A percentile compares a stretch with the other conserved stretches of the same genome.
phyloP scores from a whole-genome alignment of 176 grass and related monocot species.

The Eremochloa ophiuroides region DNA sequence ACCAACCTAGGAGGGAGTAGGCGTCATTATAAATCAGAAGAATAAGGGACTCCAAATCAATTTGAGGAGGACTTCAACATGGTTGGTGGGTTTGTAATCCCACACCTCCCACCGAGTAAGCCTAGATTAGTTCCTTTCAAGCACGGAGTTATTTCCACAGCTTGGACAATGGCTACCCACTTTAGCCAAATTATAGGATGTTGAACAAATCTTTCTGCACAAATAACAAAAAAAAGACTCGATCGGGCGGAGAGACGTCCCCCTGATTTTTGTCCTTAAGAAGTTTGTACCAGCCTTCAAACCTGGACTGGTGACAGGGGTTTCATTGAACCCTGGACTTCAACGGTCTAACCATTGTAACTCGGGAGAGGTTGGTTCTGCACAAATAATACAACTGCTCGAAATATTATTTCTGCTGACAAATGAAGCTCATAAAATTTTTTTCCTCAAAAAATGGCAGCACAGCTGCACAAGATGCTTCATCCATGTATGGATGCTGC shows the following conservation, averaged over 20 bases:
- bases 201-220: conserved; percentile 11
- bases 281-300: too few relatives aligned
- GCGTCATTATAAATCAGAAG: neutral
- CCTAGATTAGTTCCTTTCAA: neutral
- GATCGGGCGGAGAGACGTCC: too few relatives aligned
- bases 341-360: too few relatives aligned
- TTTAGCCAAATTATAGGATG: neutral
- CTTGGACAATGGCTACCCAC: neutral
- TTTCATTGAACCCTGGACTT: too few relatives aligned
- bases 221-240: neutral
- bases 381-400: neutral
- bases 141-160: neutral
- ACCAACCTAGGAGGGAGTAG: neutral
- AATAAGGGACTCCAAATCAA: neutral
- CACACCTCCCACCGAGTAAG: neutral
- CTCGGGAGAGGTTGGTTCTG: too few relatives aligned
- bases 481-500: neutral
- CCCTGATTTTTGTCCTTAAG: too few relatives aligned
- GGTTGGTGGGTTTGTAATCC: neutral
- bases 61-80: neutral
- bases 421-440: neutral
- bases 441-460: neutral
- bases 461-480: neutral
- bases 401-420: neutral
- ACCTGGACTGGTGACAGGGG: too few relatives aligned